Evolutionary conservation across 306 rosid species (phyloP).

Genomic region (Pterocarpus santalinus): DNA sequence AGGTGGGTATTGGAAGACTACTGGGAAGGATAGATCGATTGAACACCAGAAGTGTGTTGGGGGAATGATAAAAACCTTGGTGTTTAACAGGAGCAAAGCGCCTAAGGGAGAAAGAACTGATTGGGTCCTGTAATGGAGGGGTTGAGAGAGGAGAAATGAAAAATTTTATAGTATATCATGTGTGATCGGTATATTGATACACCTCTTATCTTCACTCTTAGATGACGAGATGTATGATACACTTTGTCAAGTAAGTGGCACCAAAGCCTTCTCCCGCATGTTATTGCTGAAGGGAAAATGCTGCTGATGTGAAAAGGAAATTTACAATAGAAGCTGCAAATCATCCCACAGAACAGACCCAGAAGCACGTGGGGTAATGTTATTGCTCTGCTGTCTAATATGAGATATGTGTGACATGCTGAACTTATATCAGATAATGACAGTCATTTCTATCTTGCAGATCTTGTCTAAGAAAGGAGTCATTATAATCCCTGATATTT

Average conservation of each 20-base stretch:
- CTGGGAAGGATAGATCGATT: constrained; percentile 76
- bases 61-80: constrained; percentile 76
- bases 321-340: constrained; percentile 74
- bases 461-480: constrained; percentile 69
- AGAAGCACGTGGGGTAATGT: constrained; percentile 54
- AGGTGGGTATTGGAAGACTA: constrained; percentile 85
- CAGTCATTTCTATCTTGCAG: constrained; percentile 45
- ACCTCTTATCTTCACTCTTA: no score
- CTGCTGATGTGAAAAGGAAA: constrained; percentile 64
- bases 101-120: constrained; percentile 72
- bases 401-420: background rate
- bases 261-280: no score
- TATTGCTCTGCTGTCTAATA: constrained; percentile 6
- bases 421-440: background rate
- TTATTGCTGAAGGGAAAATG: constrained; percentile 56
- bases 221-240: no score
- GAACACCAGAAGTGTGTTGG: constrained; percentile 44
- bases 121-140: constrained; percentile 76
- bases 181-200: no score
- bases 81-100: constrained; percentile 68
- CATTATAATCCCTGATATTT: constrained; percentile 42
- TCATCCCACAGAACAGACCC: constrained; percentile 68
- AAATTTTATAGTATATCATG: no score
- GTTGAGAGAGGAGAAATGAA: no score
- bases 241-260: no score